Conservation (phyloP, 345 rosid genomes). For the Theobroma cacao region DNA sequence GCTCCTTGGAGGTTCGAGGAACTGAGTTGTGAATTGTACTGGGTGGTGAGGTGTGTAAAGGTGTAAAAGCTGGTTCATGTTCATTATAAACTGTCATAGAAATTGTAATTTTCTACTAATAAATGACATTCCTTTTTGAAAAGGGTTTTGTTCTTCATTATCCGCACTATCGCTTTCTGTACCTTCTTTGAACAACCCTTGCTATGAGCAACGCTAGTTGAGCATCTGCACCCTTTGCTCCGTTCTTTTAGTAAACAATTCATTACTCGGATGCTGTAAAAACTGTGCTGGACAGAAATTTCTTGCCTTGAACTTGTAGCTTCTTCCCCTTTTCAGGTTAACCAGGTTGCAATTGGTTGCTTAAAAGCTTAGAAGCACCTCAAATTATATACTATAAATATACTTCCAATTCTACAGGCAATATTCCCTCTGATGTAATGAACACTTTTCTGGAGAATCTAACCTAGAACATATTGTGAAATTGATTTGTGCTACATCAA, state of each 20-base stretch:
- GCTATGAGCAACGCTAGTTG: not conserved
- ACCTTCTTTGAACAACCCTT: not conserved
- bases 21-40: slow-evolving; percentile 22
- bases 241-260: slow-evolving; percentile 5
- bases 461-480: not conserved
- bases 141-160: not conserved
- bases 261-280: not conserved
- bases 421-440: not conserved
- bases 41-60: slow-evolving; percentile 43
- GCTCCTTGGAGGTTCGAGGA: slow-evolving; percentile 21
- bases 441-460: not conserved
- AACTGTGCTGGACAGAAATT: not conserved
- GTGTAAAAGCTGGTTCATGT: slow-evolving; percentile 38
- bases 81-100: slow-evolving; percentile 30
- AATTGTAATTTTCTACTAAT: slow-evolving; percentile 37
- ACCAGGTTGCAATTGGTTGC: slow-evolving; percentile 12
- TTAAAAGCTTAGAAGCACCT: slow-evolving; percentile 20
- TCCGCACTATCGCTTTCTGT: not conserved
- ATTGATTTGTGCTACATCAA: not conserved
- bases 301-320: not conserved
- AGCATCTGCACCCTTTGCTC: slow-evolving; percentile 24
- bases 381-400: not conserved
- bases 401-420: too few relatives aligned
- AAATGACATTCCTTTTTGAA: slow-evolving; percentile 22
- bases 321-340: slow-evolving; percentile 9